Evolutionary conservation across 2,329 filamentous ascomycete genomes (phyloP).

Genomic region (Aspergillus oerlinghausenensis): DNA sequence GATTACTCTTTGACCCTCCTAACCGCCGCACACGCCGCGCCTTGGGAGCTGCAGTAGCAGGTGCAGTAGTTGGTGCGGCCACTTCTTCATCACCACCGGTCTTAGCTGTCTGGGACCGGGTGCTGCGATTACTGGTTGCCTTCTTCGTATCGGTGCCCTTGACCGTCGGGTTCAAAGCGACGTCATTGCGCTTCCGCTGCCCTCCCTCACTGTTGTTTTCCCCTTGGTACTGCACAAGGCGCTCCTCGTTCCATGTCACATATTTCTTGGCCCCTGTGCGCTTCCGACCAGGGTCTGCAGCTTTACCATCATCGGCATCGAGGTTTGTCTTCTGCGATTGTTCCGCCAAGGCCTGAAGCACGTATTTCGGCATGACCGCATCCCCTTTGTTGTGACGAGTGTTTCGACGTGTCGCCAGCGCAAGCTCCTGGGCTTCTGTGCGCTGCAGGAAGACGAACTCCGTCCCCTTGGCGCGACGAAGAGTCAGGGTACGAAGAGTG

Average conservation of each 20-base stretch:
- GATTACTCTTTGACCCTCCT: conserved; percentile 21
- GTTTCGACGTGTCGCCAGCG: conserved; percentile 39
- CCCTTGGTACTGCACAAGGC: conserved; percentile 34
- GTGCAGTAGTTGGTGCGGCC: conserved; percentile 18
- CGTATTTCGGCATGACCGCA: conserved; percentile 30
- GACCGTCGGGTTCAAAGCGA: conserved; percentile 9
- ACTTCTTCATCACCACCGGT: conserved; percentile 14
- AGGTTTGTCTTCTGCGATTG: conserved; percentile 7
- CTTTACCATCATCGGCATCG: conserved; percentile 5
- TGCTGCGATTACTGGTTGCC: conserved; percentile 20
- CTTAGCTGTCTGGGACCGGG: conserved; percentile 19
- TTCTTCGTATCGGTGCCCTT: conserved; percentile 21
- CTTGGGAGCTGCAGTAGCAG: conserved; percentile 23
- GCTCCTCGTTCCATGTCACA: conserved; percentile 37
- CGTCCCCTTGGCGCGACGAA: conserved; percentile 42
- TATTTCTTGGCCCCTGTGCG: conserved; percentile 20
- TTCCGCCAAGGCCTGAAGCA: conserved; percentile 23
- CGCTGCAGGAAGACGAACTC: conserved; percentile 43
- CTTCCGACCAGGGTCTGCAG: conserved; percentile 4
- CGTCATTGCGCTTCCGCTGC: conserved; percentile 17
- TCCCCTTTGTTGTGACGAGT: conserved; percentile 40
- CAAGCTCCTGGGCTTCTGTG: conserved; percentile 39
- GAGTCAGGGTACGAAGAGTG: conserved; percentile 35
- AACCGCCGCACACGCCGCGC: conserved; percentile 30
- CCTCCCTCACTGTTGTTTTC: conserved; percentile 14